Evolutionary conservation across 176 grass and related monocot species (phyloP).

Genomic region (Melocanna baccifera): DNA sequence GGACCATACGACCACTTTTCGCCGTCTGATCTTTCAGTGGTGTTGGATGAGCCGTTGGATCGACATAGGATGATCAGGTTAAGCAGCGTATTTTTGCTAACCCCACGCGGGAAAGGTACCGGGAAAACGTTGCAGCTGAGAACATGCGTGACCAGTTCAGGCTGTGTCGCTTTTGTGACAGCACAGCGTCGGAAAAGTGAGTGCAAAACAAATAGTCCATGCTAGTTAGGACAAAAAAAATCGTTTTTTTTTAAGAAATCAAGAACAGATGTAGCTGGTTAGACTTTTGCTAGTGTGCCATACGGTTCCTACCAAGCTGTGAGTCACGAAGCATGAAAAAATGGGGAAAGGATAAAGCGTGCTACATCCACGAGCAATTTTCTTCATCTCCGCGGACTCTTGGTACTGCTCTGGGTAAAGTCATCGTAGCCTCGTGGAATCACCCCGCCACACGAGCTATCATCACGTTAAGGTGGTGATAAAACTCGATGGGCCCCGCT

Average conservation of each 20-base stretch:
- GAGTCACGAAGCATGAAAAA: background rate
- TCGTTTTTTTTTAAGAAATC: too few species aligned
- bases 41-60: conserved; percentile 1
- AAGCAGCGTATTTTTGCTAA: too few species aligned
- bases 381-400: background rate
- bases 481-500: too few species aligned
- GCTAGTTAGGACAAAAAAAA: background rate
- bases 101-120: too few species aligned
- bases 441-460: background rate
- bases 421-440: background rate
- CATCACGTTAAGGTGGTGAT: too few species aligned
- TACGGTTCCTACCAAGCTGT: background rate
- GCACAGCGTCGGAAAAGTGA: background rate
- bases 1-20: background rate
- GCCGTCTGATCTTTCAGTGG: background rate
- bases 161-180: too few species aligned
- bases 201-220: background rate
- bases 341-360: background rate
- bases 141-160: too few species aligned
- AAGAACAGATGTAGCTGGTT: background rate
- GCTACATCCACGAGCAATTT: background rate
- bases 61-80: background rate
- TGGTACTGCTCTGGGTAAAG: background rate
- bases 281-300: background rate
- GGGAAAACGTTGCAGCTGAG: background rate